phyloP scores from a whole-genome alignment of 805 yeast genomes.

The Metschnikowia koreensis region DNA sequence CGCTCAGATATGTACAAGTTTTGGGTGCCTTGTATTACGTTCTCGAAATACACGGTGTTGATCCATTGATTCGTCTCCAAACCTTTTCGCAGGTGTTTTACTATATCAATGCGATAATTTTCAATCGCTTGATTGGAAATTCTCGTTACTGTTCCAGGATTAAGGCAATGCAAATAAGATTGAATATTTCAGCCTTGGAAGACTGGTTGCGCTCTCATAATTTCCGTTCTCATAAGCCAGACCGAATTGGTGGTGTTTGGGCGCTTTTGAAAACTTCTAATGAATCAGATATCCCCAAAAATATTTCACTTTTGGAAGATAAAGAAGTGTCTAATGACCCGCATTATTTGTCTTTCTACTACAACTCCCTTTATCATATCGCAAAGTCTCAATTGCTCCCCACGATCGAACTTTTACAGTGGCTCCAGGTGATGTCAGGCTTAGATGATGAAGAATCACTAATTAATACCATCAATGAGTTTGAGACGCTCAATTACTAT shows the following conservation, averaged over 20 bases:
- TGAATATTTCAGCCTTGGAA: conserved; percentile 82
- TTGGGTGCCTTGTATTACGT: conserved; percentile 87
- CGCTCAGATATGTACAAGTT: conserved; percentile 78
- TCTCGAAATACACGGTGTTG: conserved; percentile 75
- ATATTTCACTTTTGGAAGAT: conserved; percentile 27
- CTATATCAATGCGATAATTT: conserved; percentile 70
- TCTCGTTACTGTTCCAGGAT: conserved; percentile 74
- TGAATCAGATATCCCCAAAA: background rate
- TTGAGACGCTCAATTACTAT: conserved; percentile 58
- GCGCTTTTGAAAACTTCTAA: conserved; percentile 16
- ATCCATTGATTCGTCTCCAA: conserved; percentile 74
- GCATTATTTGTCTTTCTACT: conserved; percentile 54
- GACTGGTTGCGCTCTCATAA: conserved; percentile 87
- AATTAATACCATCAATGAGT: conserved; percentile 49
- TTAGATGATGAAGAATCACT: conserved; percentile 64
- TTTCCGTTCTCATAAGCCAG: conserved; percentile 40
- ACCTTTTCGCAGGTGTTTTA: conserved; percentile 74
- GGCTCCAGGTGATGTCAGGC: conserved; percentile 83
- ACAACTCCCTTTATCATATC: conserved; percentile 61
- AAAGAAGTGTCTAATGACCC: conserved; percentile 34
- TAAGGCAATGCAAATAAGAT: conserved; percentile 83
- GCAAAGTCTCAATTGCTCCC: conserved; percentile 71
- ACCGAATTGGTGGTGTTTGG: conserved; percentile 29
- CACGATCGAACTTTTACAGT: conserved; percentile 75
- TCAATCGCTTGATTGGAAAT: conserved; percentile 67